A percentile compares a stretch with the other conserved stretches of the same genome.
Evolutionary conservation across 345 rosid species (phyloP).

Genomic region (Orychophragmus violaceus): DNA sequence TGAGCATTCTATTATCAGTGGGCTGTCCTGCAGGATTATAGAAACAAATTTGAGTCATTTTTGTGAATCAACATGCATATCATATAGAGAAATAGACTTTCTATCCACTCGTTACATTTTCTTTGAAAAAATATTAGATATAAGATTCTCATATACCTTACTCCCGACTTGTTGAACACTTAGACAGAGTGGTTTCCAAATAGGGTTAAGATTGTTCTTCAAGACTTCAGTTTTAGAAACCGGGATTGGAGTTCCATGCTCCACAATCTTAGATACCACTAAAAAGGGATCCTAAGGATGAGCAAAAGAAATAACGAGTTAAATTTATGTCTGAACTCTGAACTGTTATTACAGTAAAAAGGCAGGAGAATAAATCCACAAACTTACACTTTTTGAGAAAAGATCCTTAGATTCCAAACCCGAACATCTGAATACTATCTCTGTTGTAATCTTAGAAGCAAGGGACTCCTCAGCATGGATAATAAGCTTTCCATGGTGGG

Average conservation of each 20-base stretch:
- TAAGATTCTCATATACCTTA: conserved; percentile 46
- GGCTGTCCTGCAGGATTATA: conserved; percentile 27
- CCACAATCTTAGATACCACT: conserved; percentile 66
- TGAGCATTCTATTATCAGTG: conserved; percentile 32
- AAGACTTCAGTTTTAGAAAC: conserved; percentile 83
- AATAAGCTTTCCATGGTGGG: conserved; percentile 55
- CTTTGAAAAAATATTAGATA: neutral
- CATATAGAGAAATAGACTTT: neutral
- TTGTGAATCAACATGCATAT: neutral
- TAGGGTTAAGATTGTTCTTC: conserved; percentile 63
- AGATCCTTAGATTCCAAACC: conserved; percentile 77
- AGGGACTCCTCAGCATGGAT: conserved; percentile 86
- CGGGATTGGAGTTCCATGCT: conserved; percentile 57
- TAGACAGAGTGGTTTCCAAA: conserved; percentile 69
- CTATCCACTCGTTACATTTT: neutral
- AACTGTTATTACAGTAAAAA: neutral
- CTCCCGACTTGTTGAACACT: conserved; percentile 85
- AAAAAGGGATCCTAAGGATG: conserved; percentile 72
- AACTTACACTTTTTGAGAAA: conserved; percentile 78
- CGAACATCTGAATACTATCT: conserved; percentile 69
- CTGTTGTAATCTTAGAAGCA: conserved; percentile 59
- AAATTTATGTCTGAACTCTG: conserved; percentile 8
- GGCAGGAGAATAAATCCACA: conserved; percentile 9
- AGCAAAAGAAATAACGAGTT: neutral
- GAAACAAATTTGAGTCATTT: neutral